These are phyloP conservation scores for Zymoseptoria ardabiliae DNA, from an alignment of 2,329 filamentous ascomycete species.

Conservation along the genomic window DNA sequence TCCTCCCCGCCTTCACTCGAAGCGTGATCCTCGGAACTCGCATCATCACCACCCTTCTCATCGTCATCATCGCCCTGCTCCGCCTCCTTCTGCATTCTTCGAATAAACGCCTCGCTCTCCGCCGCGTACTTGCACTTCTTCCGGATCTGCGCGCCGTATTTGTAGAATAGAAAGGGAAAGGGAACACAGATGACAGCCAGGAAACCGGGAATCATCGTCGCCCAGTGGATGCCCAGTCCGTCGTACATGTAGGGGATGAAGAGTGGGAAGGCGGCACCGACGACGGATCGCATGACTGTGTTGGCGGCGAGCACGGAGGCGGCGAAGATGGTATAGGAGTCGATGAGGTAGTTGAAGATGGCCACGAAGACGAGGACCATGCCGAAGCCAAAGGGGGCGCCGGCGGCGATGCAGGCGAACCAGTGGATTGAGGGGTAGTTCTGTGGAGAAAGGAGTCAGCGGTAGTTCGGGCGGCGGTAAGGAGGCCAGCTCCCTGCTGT, in stretches of 20 bases:
- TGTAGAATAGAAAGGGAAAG: slow-evolving; percentile 69
- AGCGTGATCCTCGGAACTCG: background rate
- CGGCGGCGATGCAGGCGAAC: slow-evolving; percentile 45
- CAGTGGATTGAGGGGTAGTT: slow-evolving; percentile 51
- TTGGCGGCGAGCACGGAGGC: slow-evolving; percentile 65
- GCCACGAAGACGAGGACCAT: slow-evolving; percentile 62
- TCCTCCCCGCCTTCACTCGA: background rate
- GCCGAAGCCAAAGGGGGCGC: slow-evolving; percentile 50
- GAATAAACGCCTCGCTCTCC: slow-evolving; percentile 56
- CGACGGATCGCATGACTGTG: slow-evolving; percentile 70
- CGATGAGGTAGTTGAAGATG: slow-evolving; percentile 60
- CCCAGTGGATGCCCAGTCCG: slow-evolving; percentile 57
- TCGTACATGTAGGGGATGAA: slow-evolving; percentile 61
- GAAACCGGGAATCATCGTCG: slow-evolving; percentile 65
- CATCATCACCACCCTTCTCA: slow-evolving; percentile 9
- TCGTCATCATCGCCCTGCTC: slow-evolving; percentile 7
- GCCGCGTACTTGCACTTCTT: slow-evolving; percentile 62
- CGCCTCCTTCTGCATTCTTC: slow-evolving; percentile 33
- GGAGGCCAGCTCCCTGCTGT: too few species aligned
- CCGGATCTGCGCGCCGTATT: slow-evolving; percentile 55
- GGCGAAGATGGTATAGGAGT: slow-evolving; percentile 59
- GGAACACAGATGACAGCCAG: slow-evolving; percentile 64
- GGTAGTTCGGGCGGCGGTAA: too few species aligned
- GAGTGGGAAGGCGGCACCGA: slow-evolving; percentile 71
- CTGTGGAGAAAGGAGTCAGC: too few species aligned